Evolutionary conservation across 495 filamentous ascomycete genomes (phyloP).

Genomic region (Neurospora intermedia): DNA sequence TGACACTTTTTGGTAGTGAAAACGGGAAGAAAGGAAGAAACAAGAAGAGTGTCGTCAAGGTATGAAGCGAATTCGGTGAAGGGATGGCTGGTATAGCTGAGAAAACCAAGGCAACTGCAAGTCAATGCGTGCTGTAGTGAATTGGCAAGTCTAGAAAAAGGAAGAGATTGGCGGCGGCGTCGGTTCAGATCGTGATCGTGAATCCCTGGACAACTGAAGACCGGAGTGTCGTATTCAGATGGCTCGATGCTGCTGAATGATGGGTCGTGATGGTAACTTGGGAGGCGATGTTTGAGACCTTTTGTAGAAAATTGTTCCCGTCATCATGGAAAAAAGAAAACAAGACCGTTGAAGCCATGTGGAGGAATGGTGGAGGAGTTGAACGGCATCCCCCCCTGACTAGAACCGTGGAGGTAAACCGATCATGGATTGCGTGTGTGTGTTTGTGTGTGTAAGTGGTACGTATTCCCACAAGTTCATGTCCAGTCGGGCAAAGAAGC

Average conservation of each 20-base stretch:
- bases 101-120: slow-evolving; percentile 7
- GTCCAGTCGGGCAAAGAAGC: neutral
- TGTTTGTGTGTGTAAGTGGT: neutral
- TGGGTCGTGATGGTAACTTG: slow-evolving; percentile 10
- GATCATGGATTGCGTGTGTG: neutral
- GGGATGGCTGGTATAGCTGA: neutral
- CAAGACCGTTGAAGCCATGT: slow-evolving; percentile 8
- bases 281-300: slow-evolving; percentile 12
- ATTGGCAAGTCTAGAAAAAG: slow-evolving; percentile 17
- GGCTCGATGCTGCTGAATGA: slow-evolving; percentile 5
- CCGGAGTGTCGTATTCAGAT: neutral
- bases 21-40: neutral
- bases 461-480: neutral
- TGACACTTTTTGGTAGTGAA: neutral
- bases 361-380: neutral
- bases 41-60: neutral
- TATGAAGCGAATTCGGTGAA: neutral
- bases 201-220: neutral
- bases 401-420: neutral
- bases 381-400: neutral
- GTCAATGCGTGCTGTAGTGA: slow-evolving; percentile 10
- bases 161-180: slow-evolving; percentile 17
- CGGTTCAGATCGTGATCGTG: neutral
- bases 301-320: slow-evolving; percentile 19
- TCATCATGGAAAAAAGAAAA: neutral